Base-by-base conservation (phyloP, 2,329 filamentous ascomycete species). In the Bipolaris victoriae region DNA sequence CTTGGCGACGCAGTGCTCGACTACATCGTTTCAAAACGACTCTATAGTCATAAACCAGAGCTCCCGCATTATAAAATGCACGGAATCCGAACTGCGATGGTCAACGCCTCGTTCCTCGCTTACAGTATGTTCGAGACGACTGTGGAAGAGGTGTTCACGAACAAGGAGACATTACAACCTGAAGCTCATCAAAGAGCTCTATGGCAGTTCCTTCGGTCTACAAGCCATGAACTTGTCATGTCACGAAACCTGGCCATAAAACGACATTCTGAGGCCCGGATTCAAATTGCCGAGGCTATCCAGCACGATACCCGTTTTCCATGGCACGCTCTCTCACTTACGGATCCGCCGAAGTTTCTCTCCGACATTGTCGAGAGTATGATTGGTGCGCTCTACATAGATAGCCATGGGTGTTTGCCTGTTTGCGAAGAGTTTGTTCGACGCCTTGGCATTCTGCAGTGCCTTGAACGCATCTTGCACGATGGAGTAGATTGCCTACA, bases 1-100 rank as follows among this genome's bases (percentile, higher is more conserved):
- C 79, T 97, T 0, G 94, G 94, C 1, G 94, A 98, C 66, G 86
- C 92, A 0, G 81, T 97, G 2, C 84, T 98, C 0, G 94, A 98
- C 75, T 84, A 87, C 65, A 80, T 97, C 53, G 80, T 97, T 47
- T 86, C 91, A 7, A 80, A 78, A 0, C 81, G 78, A n/a, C 77
- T 94, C 5, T 90, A 85, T 72, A 68, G 78, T 0, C 77, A 82
- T 3, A 45, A 86, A 0, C 71, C 74, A 2, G 70, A 81, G 2
- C 75, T 85, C 10, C 73, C 79, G 2, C 84, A 85, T 48, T 77
- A 80, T 47, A 78, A 84, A n/a, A 91, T 98, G 86, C 92, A 96
- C 65, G 78, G 87, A 2, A 79, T 94, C 54, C 88, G 90, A 55
- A 87, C 89, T 1, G 88, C 90, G 0, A 80, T 93, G 46, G 92